Evolutionary conservation across 192 early-diverging fungal genomes (phyloP).

Genomic region (Coemansia biformis): DNA sequence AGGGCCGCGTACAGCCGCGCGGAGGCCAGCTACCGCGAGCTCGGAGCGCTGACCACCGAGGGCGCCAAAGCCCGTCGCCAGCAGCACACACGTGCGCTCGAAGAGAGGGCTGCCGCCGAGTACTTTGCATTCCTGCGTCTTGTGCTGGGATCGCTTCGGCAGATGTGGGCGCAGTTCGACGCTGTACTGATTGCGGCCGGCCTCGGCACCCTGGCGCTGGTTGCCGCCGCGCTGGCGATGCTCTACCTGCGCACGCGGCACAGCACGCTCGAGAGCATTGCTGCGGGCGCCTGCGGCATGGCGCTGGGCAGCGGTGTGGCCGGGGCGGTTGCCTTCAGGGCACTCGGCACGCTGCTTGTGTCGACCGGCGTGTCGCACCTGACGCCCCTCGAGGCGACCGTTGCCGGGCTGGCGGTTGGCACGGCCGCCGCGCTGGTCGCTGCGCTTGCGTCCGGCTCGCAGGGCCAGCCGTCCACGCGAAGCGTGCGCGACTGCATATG

Average conservation of each 20-base stretch:
- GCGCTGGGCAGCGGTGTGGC: slow-evolving; percentile 7
- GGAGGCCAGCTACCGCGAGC: slow-evolving; percentile 28
- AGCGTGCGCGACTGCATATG: neutral
- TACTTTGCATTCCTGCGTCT: slow-evolving; percentile 55
- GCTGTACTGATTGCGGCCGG: slow-evolving; percentile 70
- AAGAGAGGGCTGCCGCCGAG: slow-evolving; percentile 32
- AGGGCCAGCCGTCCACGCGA: neutral
- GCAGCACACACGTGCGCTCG: slow-evolving; percentile 7
- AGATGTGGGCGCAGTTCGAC: slow-evolving; percentile 93
- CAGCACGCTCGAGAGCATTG: slow-evolving; percentile 7
- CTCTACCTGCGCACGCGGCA: slow-evolving; percentile 10
- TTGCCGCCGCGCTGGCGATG: slow-evolving; percentile 1
- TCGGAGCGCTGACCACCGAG: slow-evolving; percentile 4
- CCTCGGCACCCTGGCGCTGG: slow-evolving; percentile 49
- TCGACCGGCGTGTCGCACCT: slow-evolving; percentile 7
- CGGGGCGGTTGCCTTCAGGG: slow-evolving; percentile 7
- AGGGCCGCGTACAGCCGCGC: slow-evolving; percentile 14
- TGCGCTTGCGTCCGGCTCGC: slow-evolving; percentile 1
- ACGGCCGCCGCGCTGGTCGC: slow-evolving; percentile 13
- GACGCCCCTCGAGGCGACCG: slow-evolving; percentile 13
- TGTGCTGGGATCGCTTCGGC: slow-evolving; percentile 66
- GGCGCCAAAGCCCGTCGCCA: neutral
- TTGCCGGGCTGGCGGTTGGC: slow-evolving; percentile 18
- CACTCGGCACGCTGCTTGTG: slow-evolving; percentile 6
- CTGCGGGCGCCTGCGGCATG: neutral